Percentiles rank a stretch among this genome's conserved stretches.
Evolutionary conservation across 352 stramenopile species (phyloP).

Genomic region (Phytophthora capsici): DNA sequence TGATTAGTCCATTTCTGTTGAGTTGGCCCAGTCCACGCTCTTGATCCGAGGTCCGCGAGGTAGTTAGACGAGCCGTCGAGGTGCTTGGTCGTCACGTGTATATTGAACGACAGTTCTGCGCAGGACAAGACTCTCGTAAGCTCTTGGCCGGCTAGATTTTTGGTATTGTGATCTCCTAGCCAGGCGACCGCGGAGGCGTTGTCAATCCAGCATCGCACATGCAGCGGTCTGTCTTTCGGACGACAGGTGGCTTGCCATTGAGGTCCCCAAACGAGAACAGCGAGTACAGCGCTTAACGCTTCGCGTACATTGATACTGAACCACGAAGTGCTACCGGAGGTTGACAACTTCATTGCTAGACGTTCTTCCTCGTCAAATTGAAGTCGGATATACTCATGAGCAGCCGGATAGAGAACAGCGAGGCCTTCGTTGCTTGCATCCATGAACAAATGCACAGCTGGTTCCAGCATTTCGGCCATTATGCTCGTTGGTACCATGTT

Average conservation of each 20-base stretch:
- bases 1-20: conserved; percentile 12
- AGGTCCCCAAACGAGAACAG: conserved; percentile 1
- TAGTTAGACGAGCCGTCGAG: conserved; percentile 4
- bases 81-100: conserved; percentile 4
- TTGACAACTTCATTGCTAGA: neutral
- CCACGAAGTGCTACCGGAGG: no score
- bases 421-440: conserved; percentile 6
- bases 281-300: conserved; percentile 6
- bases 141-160: neutral
- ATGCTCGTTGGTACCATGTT: conserved; percentile 5
- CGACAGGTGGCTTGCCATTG: neutral
- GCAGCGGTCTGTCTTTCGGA: neutral
- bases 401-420: conserved; percentile 1
- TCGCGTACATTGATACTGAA: conserved; percentile 20
- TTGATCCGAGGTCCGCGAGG: conserved; percentile 5
- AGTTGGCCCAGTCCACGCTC: neutral
- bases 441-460: conserved; percentile 7
- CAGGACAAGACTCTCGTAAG: conserved; percentile 4
- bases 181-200: conserved; percentile 4
- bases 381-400: conserved; percentile 9
- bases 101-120: neutral
- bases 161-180: conserved; percentile 1
- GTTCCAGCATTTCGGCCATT: neutral
- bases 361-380: conserved; percentile 12
- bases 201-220: conserved; percentile 18